Percentiles rank a stretch among this genome's conserved stretches.
Conservation (phyloP, 1,284 basidiomycete species). For the Boletellus deceptivus region DNA sequence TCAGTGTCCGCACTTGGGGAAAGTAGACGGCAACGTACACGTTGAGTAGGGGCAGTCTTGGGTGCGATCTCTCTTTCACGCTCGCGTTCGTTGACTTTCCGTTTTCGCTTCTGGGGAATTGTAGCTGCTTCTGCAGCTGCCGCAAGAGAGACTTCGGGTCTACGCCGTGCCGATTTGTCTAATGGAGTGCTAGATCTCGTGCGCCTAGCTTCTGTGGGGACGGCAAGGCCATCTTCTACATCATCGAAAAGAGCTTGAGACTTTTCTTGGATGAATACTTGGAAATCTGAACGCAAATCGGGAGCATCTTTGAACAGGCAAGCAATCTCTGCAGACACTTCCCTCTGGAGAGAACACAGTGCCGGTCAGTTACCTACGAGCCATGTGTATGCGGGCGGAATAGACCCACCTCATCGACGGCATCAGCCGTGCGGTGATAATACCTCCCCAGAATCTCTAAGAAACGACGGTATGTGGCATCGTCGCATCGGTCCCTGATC, state of each 20-base stretch:
- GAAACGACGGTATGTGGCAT: constrained; percentile 93
- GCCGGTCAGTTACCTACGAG: constrained; percentile 43
- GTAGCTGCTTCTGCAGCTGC: constrained; percentile 31
- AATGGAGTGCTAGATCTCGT: constrained; percentile 29
- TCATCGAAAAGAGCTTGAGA: constrained; percentile 51
- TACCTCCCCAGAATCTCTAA: constrained; percentile 83
- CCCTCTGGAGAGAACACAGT: constrained; percentile 40
- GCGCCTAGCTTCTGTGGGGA: constrained; percentile 24
- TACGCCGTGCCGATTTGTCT: constrained; percentile 27
- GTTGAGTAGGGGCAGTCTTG: constrained; percentile 24
- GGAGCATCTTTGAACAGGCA: constrained; percentile 85
- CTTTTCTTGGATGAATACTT: constrained; percentile 84
- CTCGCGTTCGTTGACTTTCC: constrained; percentile 47
- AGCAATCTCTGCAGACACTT: constrained; percentile 85
- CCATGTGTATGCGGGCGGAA: constrained; percentile 29
- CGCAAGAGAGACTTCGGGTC: constrained; percentile 31
- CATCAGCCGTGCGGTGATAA: constrained; percentile 53
- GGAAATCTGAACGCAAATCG: constrained; percentile 89
- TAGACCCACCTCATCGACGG: constrained; percentile 70
- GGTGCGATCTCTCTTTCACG: constrained; percentile 29
- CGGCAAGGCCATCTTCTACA: constrained; percentile 28
- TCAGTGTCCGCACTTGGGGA: constrained; percentile 6
- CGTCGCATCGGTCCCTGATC: constrained; percentile 94
- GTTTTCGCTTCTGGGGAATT: constrained; percentile 62
- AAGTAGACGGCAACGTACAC: constrained; percentile 20